These are phyloP conservation scores for Amanita subjunquillea DNA, from an alignment of 768 basidiomycete species.

Conservation along the genomic window DNA sequence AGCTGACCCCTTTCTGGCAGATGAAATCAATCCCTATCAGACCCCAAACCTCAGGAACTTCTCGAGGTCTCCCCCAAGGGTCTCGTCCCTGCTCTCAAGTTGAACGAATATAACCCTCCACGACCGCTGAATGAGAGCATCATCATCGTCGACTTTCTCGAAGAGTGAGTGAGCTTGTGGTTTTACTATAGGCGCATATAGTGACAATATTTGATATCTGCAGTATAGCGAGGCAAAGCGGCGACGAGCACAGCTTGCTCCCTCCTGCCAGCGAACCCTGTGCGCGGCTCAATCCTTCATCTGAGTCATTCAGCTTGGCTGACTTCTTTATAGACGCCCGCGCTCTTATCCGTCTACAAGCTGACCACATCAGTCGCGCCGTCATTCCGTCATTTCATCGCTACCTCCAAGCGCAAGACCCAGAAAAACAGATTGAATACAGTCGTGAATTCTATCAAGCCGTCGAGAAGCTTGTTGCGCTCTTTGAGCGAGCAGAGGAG, in stretches of 20 bases:
- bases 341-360: constrained; percentile 55
- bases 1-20: constrained; percentile 21
- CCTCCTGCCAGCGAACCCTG: constrained; percentile 53
- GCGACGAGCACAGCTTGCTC: constrained; percentile 34
- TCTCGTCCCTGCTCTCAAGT: constrained; percentile 59
- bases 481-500: constrained; percentile 47
- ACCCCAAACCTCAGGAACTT: constrained; percentile 56
- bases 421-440: constrained; percentile 35
- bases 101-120: constrained; percentile 44
- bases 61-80: constrained; percentile 79
- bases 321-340: constrained; percentile 42
- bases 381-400: constrained; percentile 68
- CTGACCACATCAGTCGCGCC: constrained; percentile 54
- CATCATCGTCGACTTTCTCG: constrained; percentile 68
- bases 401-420: constrained; percentile 61
- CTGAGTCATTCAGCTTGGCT: constrained; percentile 1
- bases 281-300: constrained; percentile 17
- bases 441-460: constrained; percentile 45
- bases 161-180: constrained; percentile 43
- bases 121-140: constrained; percentile 70
- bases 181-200: neutral
- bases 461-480: constrained; percentile 36
- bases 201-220: neutral
- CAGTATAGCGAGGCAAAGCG: constrained; percentile 18
- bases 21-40: constrained; percentile 77